A percentile compares a stretch with the other conserved stretches of the same genome.
phyloP scores from a whole-genome alignment of 352 stramenopile species.

The Sclerospora graminicola region DNA sequence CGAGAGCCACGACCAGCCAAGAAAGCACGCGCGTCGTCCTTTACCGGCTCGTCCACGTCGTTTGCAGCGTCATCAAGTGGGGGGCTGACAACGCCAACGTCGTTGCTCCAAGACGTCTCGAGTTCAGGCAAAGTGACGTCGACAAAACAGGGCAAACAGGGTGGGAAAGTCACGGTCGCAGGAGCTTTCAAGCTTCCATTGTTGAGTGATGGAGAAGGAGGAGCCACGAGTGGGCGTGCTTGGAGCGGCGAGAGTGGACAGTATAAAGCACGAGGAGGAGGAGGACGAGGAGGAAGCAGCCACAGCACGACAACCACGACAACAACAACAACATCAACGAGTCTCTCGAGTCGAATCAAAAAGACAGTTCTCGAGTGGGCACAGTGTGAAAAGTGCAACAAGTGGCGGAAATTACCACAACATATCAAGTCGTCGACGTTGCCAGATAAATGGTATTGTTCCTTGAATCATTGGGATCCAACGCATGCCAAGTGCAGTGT shows the following conservation, averaged over 20 bases:
- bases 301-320: too few species aligned
- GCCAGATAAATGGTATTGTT: slow-evolving; percentile 94
- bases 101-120: slow-evolving; percentile 10
- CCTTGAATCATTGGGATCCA: slow-evolving; percentile 92
- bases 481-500: slow-evolving; percentile 60
- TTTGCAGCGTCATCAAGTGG: slow-evolving; percentile 4
- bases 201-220: slow-evolving; percentile 1
- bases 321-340: too few species aligned
- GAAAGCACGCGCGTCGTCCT: slow-evolving; percentile 25
- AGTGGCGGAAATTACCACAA: slow-evolving; percentile 92
- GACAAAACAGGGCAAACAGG: slow-evolving; percentile 21
- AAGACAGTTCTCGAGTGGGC: slow-evolving; percentile 90
- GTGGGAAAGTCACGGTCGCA: slow-evolving; percentile 7
- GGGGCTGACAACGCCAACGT: slow-evolving; percentile 8
- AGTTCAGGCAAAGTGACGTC: slow-evolving; percentile 7
- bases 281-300: slow-evolving; percentile 7
- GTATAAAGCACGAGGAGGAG: slow-evolving; percentile 12
- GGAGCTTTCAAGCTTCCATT: slow-evolving; percentile 3
- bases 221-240: slow-evolving; percentile 3
- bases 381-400: slow-evolving; percentile 93
- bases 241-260: not conserved
- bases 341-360: slow-evolving; percentile 28
- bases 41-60: slow-evolving; percentile 7
- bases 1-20: slow-evolving; percentile 48
- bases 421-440: slow-evolving; percentile 88